Conservation (phyloP, 305 asterid genomes). For the Solanum hybrid region DNA sequence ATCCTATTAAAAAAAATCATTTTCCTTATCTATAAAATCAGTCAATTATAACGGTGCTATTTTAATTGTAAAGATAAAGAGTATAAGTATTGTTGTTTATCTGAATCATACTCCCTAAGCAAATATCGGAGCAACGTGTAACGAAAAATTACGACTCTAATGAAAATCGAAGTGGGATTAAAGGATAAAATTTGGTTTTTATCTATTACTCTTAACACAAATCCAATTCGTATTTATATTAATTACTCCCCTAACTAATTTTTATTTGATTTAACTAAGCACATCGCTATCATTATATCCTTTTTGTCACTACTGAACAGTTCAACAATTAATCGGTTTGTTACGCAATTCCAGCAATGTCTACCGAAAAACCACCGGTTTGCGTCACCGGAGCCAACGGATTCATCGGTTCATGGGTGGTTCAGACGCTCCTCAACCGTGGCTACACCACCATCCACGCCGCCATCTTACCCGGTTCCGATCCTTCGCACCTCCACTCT, state of each 20-base stretch:
- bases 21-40: no score
- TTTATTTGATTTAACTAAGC: not conserved
- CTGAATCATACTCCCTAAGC: no score
- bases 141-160: not conserved
- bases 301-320: not conserved
- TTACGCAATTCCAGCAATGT: not conserved
- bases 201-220: not conserved
- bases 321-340: not conserved
- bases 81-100: not conserved
- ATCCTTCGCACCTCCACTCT: constrained; percentile 54
- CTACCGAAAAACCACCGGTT: constrained; percentile 17
- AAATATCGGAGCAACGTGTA: not conserved
- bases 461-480: constrained; percentile 63
- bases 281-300: not conserved
- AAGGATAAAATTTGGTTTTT: not conserved
- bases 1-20: no score
- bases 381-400: constrained; percentile 94
- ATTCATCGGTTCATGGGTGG: constrained; percentile 78
- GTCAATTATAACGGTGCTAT: not conserved
- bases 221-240: not conserved
- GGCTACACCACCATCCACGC: constrained; percentile 85
- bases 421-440: constrained; percentile 47
- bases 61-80: not conserved
- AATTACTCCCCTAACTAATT: not conserved
- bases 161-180: not conserved